phyloP scores from a whole-genome alignment of 108 stramenopile species.

The Cyclostephanos tholiformis region DNA sequence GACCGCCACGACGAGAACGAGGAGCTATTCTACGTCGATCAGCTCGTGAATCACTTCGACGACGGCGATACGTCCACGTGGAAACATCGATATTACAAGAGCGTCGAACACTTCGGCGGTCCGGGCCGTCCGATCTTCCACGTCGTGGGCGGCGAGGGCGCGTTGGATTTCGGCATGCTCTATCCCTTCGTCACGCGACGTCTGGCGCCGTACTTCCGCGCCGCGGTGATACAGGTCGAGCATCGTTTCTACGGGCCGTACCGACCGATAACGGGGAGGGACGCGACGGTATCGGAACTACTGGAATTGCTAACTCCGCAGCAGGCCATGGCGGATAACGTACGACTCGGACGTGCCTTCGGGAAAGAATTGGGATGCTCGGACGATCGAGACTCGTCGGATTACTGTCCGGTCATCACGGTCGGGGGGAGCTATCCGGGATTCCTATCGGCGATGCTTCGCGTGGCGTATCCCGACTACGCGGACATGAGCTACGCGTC shows the following conservation, averaged over 20 bases:
- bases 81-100: constrained; percentile 72
- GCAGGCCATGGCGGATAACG: constrained; percentile 63
- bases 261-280: constrained; percentile 49
- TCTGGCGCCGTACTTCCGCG: constrained; percentile 68
- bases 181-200: constrained; percentile 73
- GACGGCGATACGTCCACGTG: constrained; percentile 34
- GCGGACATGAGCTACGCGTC: constrained; percentile 72
- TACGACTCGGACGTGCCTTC: constrained; percentile 31
- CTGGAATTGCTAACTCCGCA: constrained; percentile 56
- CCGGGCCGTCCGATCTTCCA: constrained; percentile 78
- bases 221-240: constrained; percentile 73
- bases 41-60: constrained; percentile 64
- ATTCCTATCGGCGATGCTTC: constrained; percentile 71
- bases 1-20: constrained; percentile 21
- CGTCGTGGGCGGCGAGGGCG: constrained; percentile 79
- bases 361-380: constrained; percentile 52
- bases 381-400: constrained; percentile 31
- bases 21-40: constrained; percentile 54
- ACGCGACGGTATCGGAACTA: constrained; percentile 34
- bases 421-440: constrained; percentile 83
- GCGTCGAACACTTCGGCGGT: constrained; percentile 54
- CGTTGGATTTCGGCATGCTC: constrained; percentile 58
- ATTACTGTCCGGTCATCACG: constrained; percentile 80
- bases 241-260: constrained; percentile 87
- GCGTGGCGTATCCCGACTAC: constrained; percentile 63